Conservation (phyloP, 257 asterid species). For the Rhazya stricta region DNA sequence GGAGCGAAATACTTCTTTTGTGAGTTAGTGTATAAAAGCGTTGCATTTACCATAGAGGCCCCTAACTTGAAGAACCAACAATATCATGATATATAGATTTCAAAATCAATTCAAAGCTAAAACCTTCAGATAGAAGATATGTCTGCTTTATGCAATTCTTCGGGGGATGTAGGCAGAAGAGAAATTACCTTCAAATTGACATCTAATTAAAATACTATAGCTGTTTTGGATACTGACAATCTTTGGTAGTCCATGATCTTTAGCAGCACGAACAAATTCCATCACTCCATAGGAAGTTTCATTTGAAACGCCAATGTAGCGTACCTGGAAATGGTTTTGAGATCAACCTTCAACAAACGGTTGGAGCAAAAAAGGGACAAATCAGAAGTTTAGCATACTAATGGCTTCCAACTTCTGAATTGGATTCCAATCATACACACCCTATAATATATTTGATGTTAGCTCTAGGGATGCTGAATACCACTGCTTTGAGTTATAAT, state of each 20-base stretch:
- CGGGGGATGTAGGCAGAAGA: neutral
- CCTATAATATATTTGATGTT: neutral
- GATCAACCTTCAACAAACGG: neutral
- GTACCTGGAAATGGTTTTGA: conserved; percentile 48
- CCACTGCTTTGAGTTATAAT: neutral
- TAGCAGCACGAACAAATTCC: conserved; percentile 92
- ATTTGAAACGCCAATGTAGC: conserved; percentile 89
- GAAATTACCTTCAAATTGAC: conserved; percentile 73
- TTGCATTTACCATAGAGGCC: neutral
- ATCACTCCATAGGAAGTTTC: conserved; percentile 93
- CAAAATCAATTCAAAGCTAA: neutral
- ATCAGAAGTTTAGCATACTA: neutral
- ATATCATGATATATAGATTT: neutral
- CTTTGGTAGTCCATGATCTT: conserved; percentile 80
- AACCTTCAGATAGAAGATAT: neutral
- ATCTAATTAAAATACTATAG: conserved; percentile 79
- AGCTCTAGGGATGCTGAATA: neutral
- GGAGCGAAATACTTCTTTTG: neutral
- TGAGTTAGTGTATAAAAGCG: neutral
- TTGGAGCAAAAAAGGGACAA: neutral
- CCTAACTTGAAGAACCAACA: neutral
- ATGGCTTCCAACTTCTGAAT: neutral
- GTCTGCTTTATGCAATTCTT: neutral
- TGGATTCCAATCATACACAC: neutral
- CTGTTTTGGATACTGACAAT: conserved; percentile 85